Evolutionary conservation across 306 rosid species (phyloP), one percentile per base, ranked within the genome.

Genomic region (Trifolium repens): DNA sequence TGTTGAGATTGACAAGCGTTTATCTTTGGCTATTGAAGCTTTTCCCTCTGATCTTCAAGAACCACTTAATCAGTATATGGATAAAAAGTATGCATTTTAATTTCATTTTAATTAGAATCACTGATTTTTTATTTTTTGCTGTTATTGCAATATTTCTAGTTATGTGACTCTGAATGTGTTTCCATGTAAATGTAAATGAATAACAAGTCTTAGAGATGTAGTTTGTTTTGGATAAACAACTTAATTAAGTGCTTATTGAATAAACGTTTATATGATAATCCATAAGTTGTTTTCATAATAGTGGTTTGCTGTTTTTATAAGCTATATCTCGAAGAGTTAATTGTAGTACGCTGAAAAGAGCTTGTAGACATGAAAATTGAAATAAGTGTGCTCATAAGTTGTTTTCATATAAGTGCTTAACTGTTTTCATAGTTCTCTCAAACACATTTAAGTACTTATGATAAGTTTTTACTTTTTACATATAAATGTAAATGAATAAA

Each of bases 1-100:
- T 22, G 54, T 52, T 15, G 96, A 89, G 75, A 79, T 64, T 34
- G 96, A 85, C 0, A 85, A 87, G 70, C 77, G 79, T 3, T 59
- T 94, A 69, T 86, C 98, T 71, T 79, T 94, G 75, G 97, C 96
- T 61, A 83, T 94, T 72, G 96, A 91, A 84, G 85, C 89, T 0
- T 94, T 94, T 84, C 94, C 98, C 55, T 76, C 86, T 74, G 53
- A 90, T 86, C 82, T 91, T 27, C 97, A 91, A 87, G 91, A 90
- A 74, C 87, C 73, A 54, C 96, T 94, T 72, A 84, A 87, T 78
- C 93, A 84, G 72, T 94, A 66, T 78, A 81, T 90, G 77, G 89
- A 90, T 67, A 89, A 89, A 59, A 88, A 88, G 98, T 92, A 82
- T 54, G 73, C 52, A 22, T 76, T 50, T 53, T 17, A 17, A 17